A percentile compares a stretch with the other conserved stretches of the same genome.
Evolutionary conservation across 2,329 filamentous ascomycete species (phyloP).

Genomic region (Colletotrichum sp.): DNA sequence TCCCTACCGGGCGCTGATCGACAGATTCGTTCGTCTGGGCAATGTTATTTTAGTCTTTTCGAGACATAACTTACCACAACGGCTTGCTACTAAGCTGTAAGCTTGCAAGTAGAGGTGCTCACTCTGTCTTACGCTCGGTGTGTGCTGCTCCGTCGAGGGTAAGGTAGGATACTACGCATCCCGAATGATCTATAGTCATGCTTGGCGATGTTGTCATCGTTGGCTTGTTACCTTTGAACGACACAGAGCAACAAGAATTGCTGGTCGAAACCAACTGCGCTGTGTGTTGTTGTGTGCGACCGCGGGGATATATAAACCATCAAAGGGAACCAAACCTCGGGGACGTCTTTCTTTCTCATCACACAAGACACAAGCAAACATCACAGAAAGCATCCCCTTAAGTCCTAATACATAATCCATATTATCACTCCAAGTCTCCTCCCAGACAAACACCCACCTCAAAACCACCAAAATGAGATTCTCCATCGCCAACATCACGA

Average conservation of each 20-base stretch:
- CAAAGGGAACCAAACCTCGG: background rate
- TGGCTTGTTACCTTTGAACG: background rate
- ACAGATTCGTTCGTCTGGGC: background rate
- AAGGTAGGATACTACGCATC: background rate
- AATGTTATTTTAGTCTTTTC: background rate
- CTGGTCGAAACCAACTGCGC: background rate
- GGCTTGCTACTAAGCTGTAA: background rate
- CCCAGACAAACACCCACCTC: background rate
- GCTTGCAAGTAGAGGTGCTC: background rate
- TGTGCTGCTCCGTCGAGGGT: background rate
- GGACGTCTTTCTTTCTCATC: background rate
- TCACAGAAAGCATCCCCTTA: background rate
- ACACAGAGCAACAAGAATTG: background rate
- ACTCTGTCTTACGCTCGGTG: background rate
- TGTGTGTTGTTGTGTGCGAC: background rate
- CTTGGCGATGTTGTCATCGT: conserved; percentile 5
- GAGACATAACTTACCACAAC: background rate
- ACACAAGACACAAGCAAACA: background rate
- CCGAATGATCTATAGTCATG: background rate
- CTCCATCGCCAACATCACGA: conserved; percentile 22
- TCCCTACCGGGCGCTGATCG: background rate
- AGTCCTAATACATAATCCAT: background rate
- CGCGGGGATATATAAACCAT: background rate
- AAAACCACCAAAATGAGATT: conserved; percentile 15
- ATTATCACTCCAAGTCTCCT: background rate